A percentile compares a stretch with the other conserved stretches of the same genome.
phyloP scores from a whole-genome alignment of 139 green algal genomes.

The Coelastrella sp. region DNA sequence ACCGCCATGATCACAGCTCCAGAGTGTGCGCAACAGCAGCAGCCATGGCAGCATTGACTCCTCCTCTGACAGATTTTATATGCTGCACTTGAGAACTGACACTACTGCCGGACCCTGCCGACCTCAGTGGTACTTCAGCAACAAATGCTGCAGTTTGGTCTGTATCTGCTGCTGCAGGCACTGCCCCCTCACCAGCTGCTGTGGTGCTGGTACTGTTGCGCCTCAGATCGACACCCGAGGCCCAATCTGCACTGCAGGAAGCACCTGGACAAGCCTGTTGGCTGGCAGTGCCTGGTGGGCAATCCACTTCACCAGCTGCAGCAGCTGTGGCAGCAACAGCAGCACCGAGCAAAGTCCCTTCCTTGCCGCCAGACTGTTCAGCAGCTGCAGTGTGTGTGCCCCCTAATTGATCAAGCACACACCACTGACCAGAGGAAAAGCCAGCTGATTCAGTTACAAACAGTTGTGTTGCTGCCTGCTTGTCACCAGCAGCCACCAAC shows the following conservation, averaged over 20 bases:
- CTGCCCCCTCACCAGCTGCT: not conserved
- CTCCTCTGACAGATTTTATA: not conserved
- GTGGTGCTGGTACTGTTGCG: not conserved
- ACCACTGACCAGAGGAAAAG: no score
- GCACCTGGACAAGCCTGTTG: not conserved
- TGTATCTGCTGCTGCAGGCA: not conserved
- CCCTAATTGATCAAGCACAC: no score
- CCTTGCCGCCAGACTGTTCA: not conserved
- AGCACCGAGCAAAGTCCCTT: no score
- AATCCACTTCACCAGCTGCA: not conserved
- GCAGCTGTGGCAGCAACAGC: no score
- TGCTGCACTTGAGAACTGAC: not conserved
- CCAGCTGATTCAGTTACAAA: no score
- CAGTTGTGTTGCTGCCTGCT: no score
- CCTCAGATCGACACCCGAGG: no score
- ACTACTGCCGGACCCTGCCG: not conserved
- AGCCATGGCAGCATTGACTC: constrained; percentile 23
- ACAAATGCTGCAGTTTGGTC: not conserved
- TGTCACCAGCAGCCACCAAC: not conserved
- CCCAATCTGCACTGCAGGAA: not conserved
- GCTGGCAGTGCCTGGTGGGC: not conserved
- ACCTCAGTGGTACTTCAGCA: no score
- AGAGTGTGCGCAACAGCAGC: not conserved
- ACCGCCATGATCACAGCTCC: not conserved
- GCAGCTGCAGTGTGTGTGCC: not conserved